Conservation (phyloP, 805 yeast species). For the Candida namnaoensis region DNA sequence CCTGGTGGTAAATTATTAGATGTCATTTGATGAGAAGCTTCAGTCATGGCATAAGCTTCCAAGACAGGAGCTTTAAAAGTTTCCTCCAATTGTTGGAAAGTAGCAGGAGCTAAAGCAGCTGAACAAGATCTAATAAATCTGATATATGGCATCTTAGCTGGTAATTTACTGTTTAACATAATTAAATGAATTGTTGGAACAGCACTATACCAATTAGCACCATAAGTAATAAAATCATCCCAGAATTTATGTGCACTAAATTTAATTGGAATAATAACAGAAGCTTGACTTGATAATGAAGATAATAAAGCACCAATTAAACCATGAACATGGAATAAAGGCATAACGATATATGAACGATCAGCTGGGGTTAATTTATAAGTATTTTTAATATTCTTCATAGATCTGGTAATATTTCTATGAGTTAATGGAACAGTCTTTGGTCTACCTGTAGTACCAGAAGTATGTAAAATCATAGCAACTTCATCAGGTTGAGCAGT, state of each 20-base stretch:
- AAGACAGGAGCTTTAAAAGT: slow-evolving; percentile 58
- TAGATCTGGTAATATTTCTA: slow-evolving; percentile 49
- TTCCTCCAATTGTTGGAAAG: slow-evolving; percentile 47
- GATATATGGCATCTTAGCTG: slow-evolving; percentile 41
- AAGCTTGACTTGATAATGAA: slow-evolving; percentile 51
- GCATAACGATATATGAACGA: slow-evolving; percentile 62
- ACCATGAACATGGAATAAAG: slow-evolving; percentile 73
- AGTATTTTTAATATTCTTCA: slow-evolving; percentile 49
- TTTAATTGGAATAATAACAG: slow-evolving; percentile 50
- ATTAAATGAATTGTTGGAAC: slow-evolving; percentile 74
- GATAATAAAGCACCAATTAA: slow-evolving; percentile 57
- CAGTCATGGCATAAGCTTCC: slow-evolving; percentile 79
- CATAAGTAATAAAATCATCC: slow-evolving; percentile 39
- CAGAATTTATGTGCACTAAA: slow-evolving; percentile 59
- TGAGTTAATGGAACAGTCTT: slow-evolving; percentile 70
- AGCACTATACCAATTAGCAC: slow-evolving; percentile 67
- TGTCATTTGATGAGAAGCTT: slow-evolving; percentile 75
- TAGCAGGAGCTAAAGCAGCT: slow-evolving; percentile 59
- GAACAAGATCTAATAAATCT: slow-evolving; percentile 70
- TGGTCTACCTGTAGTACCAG: slow-evolving; percentile 73
- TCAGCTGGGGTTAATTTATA: slow-evolving; percentile 43
- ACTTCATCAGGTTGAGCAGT: slow-evolving; percentile 39
- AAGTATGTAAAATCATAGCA: slow-evolving; percentile 62
- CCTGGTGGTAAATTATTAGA: slow-evolving; percentile 64
- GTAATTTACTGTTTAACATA: slow-evolving; percentile 42